Base-by-base conservation (phyloP, 768 basidiomycete species). In the Scleroderma bovista region DNA sequence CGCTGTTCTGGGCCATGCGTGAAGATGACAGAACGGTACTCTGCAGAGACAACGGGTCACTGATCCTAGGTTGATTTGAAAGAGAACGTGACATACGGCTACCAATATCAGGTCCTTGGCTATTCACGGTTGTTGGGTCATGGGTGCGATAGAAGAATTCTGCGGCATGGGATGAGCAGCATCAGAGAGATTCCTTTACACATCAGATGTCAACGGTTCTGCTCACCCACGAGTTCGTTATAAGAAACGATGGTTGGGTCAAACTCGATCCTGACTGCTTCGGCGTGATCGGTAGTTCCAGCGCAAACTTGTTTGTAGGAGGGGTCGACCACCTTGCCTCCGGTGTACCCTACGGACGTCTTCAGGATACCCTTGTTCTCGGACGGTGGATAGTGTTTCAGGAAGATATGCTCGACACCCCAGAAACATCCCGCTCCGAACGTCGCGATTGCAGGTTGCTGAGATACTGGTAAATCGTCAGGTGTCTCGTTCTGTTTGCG, bases 81-180 rank as follows among this genome's bases (percentile, higher is more conserved):
- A n/a, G n/a, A n/a, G 19, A 29, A 15, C 13, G 17, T 9, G 5
- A 78, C 84, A 55, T 60, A 93, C 91, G 93, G 24, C 82, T 80
- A 17, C 93, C 93, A 3, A 60, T 62, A 59, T 95, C 92, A 2
- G 60, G 74, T 24, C 93, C 93, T 64, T 95, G 93, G 13, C 75
- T 70, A 66, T 95, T 84, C 48, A 76, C 60, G 0, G 89, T 88
- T 37, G 93, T 95, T 3, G 94, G 91, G 57, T 96, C 93, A 60
- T 97, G 94, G 0, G 89, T 91, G 41, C 95, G 79, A 67, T 93
- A 95, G 70, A 95, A 95, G 74, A 93, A 94, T 68, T 95, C 92
- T 85, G 64, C 12, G 26, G 37, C 1, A 42, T 31, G 12, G 26
- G 33, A 3, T 33, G 22, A 26, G 6, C 9, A 48, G 45, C 36